Conservation (phyloP, 2,329 filamentous ascomycete species). For the Penicillium glabrum region DNA sequence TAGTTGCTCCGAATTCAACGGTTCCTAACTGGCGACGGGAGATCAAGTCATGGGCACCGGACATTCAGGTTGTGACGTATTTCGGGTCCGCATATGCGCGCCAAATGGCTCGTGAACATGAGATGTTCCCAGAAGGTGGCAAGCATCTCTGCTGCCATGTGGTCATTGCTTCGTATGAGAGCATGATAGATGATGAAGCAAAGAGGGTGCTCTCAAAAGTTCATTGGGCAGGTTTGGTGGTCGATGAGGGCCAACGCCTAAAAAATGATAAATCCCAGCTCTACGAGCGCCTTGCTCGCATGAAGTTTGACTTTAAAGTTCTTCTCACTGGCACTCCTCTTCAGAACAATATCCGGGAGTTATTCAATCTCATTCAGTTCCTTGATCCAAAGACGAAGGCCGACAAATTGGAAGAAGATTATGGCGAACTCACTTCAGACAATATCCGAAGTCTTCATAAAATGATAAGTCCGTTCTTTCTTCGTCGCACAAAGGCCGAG, state of each 20-base stretch:
- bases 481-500: slow-evolving; percentile 81
- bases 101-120: slow-evolving; percentile 74
- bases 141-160: slow-evolving; percentile 80
- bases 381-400: slow-evolving; percentile 73
- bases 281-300: slow-evolving; percentile 69
- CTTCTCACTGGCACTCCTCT: slow-evolving; percentile 86
- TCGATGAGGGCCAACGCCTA: slow-evolving; percentile 92
- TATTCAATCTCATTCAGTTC: slow-evolving; percentile 97
- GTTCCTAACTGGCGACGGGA: slow-evolving; percentile 98
- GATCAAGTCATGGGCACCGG: slow-evolving; percentile 89
- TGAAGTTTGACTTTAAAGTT: slow-evolving; percentile 79
- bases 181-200: slow-evolving; percentile 71
- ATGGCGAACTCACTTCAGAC: slow-evolving; percentile 73
- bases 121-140: slow-evolving; percentile 69
- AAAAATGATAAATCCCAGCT: slow-evolving; percentile 89
- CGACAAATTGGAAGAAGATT: slow-evolving; percentile 70
- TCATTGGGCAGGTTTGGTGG: slow-evolving; percentile 82
- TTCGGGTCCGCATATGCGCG: slow-evolving; percentile 77
- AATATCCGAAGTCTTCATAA: slow-evolving; percentile 80
- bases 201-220: slow-evolving; percentile 66
- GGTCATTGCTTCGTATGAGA: slow-evolving; percentile 93
- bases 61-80: slow-evolving; percentile 84
- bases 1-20: slow-evolving; percentile 92
- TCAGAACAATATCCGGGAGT: slow-evolving; percentile 79
- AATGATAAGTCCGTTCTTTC: slow-evolving; percentile 71